Evolutionary conservation across 495 filamentous ascomycete species (phyloP).

Genomic region (Lasiosphaeria ovina): DNA sequence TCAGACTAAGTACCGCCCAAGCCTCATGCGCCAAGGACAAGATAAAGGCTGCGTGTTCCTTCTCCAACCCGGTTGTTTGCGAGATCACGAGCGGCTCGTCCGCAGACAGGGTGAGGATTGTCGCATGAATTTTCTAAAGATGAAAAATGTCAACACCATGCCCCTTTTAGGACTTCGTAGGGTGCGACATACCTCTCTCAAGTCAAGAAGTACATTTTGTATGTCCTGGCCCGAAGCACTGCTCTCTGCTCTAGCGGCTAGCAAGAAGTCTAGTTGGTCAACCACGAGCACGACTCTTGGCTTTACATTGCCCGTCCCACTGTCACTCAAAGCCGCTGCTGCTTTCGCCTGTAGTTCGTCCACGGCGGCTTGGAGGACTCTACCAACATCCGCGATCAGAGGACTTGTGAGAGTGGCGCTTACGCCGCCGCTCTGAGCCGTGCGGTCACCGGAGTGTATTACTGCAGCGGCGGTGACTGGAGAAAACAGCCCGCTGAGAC

Average conservation of each 20-base stretch:
- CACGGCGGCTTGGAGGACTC: slow-evolving; percentile 32
- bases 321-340: background rate
- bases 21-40: slow-evolving; percentile 74
- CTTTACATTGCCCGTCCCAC: background rate
- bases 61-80: slow-evolving; percentile 62
- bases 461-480: background rate
- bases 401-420: slow-evolving; percentile 8
- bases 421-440: background rate
- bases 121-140: slow-evolving; percentile 52
- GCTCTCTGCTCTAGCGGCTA: slow-evolving; percentile 45
- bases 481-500: slow-evolving; percentile 43
- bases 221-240: slow-evolving; percentile 25
- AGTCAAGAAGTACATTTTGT: slow-evolving; percentile 45
- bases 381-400: slow-evolving; percentile 20
- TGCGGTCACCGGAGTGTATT: background rate
- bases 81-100: slow-evolving; percentile 64
- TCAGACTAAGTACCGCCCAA: slow-evolving; percentile 61
- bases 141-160: slow-evolving; percentile 20
- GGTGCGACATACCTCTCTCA: slow-evolving; percentile 51
- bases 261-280: slow-evolving; percentile 56
- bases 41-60: slow-evolving; percentile 66
- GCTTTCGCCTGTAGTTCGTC: slow-evolving; percentile 22
- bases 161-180: background rate
- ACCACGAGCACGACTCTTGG: slow-evolving; percentile 48
- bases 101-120: slow-evolving; percentile 64